Percentiles rank a stretch among this genome's conserved stretches.
Evolutionary conservation across 1,284 basidiomycete species (phyloP).

Genomic region (Trichosporon sp.): DNA sequence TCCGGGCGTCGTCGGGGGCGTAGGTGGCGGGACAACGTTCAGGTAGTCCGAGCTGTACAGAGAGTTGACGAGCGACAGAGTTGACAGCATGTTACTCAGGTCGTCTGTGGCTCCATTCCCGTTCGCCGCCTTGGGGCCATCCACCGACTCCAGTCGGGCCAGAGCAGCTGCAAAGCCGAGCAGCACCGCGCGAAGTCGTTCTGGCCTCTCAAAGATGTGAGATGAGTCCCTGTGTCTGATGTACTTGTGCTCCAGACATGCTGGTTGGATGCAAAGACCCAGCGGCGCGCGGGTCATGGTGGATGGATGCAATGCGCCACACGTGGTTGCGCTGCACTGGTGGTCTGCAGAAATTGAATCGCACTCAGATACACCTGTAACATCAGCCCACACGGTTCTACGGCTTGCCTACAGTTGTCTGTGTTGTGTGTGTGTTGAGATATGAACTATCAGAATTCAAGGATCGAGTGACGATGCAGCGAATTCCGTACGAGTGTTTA

Average conservation of each 20-base stretch:
- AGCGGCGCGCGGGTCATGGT: constrained; percentile 33
- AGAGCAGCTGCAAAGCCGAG: constrained; percentile 76
- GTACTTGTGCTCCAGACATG: constrained; percentile 66
- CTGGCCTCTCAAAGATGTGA: constrained; percentile 80
- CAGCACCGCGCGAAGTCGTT: constrained; percentile 79
- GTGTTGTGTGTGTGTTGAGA: background rate
- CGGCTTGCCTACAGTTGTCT: background rate
- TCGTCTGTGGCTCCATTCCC: constrained; percentile 24
- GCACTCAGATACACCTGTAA: background rate
- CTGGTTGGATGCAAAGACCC: constrained; percentile 57
- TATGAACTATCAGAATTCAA: too few relatives aligned
- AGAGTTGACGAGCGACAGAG: constrained; percentile 38
- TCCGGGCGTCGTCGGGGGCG: constrained; percentile 36
- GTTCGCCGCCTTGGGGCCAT: constrained; percentile 14
- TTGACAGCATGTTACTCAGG: constrained; percentile 43
- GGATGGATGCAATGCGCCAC: background rate
- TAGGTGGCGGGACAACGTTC: constrained; percentile 39
- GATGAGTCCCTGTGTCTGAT: constrained; percentile 74
- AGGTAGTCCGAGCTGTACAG: constrained; percentile 24
- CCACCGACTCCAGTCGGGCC: constrained; percentile 66
- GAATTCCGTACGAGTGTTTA: background rate
- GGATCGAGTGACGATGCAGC: background rate
- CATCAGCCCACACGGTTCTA: background rate
- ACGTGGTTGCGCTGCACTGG: background rate
- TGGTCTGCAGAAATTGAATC: background rate